Base-by-base conservation (phyloP, 2,329 filamentous ascomycete species). In the Fusarium phyllophilum region DNA sequence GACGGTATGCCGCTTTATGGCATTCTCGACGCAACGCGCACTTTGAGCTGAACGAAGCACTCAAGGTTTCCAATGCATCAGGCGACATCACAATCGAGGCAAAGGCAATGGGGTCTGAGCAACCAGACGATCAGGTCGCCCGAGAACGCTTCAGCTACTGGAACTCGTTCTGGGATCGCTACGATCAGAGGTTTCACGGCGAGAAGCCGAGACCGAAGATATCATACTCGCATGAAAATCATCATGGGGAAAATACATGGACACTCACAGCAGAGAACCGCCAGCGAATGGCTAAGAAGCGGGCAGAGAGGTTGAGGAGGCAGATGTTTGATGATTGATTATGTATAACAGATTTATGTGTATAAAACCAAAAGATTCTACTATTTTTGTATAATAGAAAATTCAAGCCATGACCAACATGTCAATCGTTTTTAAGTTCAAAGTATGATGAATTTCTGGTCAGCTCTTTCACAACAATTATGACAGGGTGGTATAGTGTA, bases 101-200 rank as follows among this genome's bases (percentile, higher is more conserved):
- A 44, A 52, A 58, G 14, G 24, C 33, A n/a, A 48, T 58, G 45
- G 62, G 24, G 11, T 38, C 42, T 18, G 62, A 72, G 31, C 51
- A 68, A 18, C 66, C 68, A 20, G 76, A 78, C 33, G 55, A 76
- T 14, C 51, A 52, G 22, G 58, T 55, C 20, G 45, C 76, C 18
- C 67, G 60, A 6, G 67, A 78, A 52, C 69, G 70, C 18, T 67
- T 66, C n/a, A 49, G 46, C n/a, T 76, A 75, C 65, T 78, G 77
- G 77, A 64, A 76, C 18, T 24, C 69, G 46, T 75, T 78, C 49
- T 78, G 77, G 71, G 76, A 75, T 29, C 77, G 77, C 4, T 78
- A 78, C 51, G 77, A 78, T 42, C 77, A 78, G 52, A 57, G 38
- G 6, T 46, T 51, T 6, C 75, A 78, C 24, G 65, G 65, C 5